Conservation (phyloP, 2,329 filamentous ascomycete genomes). For the Neoscytalidium dimidiatum region DNA sequence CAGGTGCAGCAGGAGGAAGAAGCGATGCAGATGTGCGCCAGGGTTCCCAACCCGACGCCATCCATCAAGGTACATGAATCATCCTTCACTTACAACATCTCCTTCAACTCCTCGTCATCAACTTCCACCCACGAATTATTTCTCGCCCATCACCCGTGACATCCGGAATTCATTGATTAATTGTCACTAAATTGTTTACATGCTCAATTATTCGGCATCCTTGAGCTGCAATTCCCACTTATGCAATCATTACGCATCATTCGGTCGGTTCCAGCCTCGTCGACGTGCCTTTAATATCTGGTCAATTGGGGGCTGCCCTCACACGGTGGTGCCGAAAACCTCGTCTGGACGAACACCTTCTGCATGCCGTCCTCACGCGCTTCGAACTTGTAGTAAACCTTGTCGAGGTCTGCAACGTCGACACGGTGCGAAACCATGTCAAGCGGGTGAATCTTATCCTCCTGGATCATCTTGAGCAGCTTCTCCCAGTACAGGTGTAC, state of each 20-base stretch:
- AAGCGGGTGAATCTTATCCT: conserved; percentile 69
- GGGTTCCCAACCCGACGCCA: neutral
- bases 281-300: conserved; percentile 33
- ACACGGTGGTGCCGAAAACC: conserved; percentile 55
- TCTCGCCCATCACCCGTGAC: no score
- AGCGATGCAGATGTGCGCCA: neutral
- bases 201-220: no score
- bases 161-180: no score
- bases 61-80: neutral
- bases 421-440: conserved; percentile 83
- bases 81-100: neutral
- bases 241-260: neutral
- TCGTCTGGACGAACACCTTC: conserved; percentile 72
- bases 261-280: no score
- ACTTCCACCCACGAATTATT: no score
- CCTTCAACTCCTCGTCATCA: no score
- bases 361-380: conserved; percentile 75
- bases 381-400: conserved; percentile 64
- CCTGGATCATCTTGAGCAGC: conserved; percentile 68
- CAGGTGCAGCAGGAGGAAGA: neutral
- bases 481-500: conserved; percentile 85
- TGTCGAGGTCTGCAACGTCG: conserved; percentile 50
- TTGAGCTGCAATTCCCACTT: neutral
- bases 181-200: no score
- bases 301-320: conserved; percentile 55